A percentile compares a stretch with the other conserved stretches of the same genome.
Evolutionary conservation across 129 eudicot species (phyloP).

Genomic region (Flaveria robusta): DNA sequence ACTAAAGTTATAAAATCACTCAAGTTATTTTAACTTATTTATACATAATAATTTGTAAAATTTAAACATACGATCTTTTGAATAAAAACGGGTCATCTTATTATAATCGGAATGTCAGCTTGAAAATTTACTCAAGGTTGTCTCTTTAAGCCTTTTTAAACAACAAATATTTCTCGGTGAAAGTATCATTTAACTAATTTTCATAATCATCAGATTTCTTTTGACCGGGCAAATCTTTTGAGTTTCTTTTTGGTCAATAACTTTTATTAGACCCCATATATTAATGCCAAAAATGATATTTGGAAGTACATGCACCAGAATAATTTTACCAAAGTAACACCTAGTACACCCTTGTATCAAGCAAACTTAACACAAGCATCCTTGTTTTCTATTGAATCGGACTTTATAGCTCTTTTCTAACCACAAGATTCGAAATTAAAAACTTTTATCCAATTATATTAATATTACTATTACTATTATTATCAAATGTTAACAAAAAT

Average conservation of each 20-base stretch:
- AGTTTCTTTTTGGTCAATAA: background rate
- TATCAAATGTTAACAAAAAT: background rate
- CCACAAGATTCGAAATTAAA: background rate
- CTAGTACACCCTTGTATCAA: conserved; percentile 16
- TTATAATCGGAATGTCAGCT: too few relatives aligned
- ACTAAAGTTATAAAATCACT: too few relatives aligned
- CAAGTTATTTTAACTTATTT: too few relatives aligned
- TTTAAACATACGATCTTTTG: too few relatives aligned
- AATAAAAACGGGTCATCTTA: too few relatives aligned
- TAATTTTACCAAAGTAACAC: background rate
- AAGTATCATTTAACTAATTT: background rate
- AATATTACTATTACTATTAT: background rate
- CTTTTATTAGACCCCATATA: background rate
- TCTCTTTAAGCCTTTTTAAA: too few relatives aligned
- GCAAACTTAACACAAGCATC: conserved; percentile 6
- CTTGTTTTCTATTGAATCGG: conserved; percentile 9
- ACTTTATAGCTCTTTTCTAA: background rate
- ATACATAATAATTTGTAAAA: too few relatives aligned
- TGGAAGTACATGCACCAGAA: conserved; percentile 23
- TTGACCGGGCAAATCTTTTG: background rate
- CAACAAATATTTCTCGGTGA: background rate
- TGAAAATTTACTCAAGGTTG: background rate
- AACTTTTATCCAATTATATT: background rate
- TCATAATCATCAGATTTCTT: background rate
- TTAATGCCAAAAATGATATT: conserved; percentile 16